Evolutionary conservation across 331 rosid genomes (phyloP), one percentile per base, ranked within the genome.

Genomic region (Malus hybrid): DNA sequence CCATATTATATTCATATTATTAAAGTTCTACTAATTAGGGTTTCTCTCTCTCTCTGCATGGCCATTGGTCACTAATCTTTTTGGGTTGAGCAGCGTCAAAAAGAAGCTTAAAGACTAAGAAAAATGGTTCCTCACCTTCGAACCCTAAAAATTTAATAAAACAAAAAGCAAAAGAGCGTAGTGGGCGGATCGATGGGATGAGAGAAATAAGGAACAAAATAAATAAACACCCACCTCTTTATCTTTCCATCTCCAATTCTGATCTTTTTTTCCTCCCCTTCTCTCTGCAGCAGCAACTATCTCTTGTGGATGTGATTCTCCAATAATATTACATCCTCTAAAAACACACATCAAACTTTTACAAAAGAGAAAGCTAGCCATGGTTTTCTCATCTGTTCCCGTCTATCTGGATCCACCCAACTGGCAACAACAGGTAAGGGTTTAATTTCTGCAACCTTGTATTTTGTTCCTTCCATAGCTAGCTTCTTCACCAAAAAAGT

Each of bases 301-400:
- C 87, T 69, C 85, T 71, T 64, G 27, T 73, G 88, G 96, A 89
- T 90, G 91, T 93, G 96, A 91, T 91, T 91, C 88, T 91, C 92
- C 88, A 20, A 89, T 57, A 52, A 19, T 59, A 86, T 87, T 80
- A 83, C 83, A 65, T 77, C 78, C 79, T 78, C 83, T 82, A 85
- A 86, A 86, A 71, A 72, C 79, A 75, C 84, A 54, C 75, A 28
- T 83, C 85, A 86, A 79, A 70, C 73, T 87, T 91, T 90, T 88
- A 84, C 72, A 76, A 88, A 84, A 90, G 86, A 86, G 86, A 86
- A 80, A 80, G 62, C 74, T 71, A 86, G 56, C 89, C 77, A 93
- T 93, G 98, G 98, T 88, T 84, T 93, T 90, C 86, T 85, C 98
- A 60, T 87, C 96, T 9, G 73, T 86, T 77, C 96, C 98, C 66